phyloP scores from a whole-genome alignment of 2,329 filamentous ascomycete species.

The Chaetomiaceae sp. region DNA sequence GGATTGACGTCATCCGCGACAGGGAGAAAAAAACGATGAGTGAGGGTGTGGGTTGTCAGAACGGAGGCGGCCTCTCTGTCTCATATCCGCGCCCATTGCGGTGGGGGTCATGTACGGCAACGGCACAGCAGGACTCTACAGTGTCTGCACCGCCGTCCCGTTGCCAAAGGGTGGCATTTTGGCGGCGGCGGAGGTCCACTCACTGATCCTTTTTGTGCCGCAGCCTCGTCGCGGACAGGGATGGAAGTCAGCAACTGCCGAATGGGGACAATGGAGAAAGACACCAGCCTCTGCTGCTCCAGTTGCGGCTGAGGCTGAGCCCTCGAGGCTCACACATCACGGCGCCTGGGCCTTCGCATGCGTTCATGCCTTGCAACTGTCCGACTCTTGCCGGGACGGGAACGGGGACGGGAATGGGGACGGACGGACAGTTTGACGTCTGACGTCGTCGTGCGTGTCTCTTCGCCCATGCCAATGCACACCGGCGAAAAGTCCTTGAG shows the following conservation, averaged over 20 bases:
- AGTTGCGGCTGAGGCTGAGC: constrained; percentile 10
- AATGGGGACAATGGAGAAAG: neutral
- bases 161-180: neutral
- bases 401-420: too few species aligned
- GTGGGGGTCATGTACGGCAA: neutral
- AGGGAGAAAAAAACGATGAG: neutral
- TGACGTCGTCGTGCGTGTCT: neutral
- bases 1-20: neutral
- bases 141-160: too few species aligned
- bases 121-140: constrained; percentile 5
- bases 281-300: neutral
- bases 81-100: neutral
- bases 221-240: neutral
- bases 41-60: too few species aligned
- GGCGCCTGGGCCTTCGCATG: neutral
- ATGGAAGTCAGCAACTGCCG: too few species aligned
- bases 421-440: neutral
- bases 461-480: too few species aligned
- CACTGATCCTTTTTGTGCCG: neutral
- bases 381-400: constrained; percentile 1
- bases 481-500: too few species aligned
- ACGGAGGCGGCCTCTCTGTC: constrained; percentile 9
- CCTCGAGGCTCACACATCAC: neutral
- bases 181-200: neutral
- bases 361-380: too few species aligned